Evolutionary conservation across 139 green algal genomes (phyloP).

Genomic region (Coelastrella sp.): DNA sequence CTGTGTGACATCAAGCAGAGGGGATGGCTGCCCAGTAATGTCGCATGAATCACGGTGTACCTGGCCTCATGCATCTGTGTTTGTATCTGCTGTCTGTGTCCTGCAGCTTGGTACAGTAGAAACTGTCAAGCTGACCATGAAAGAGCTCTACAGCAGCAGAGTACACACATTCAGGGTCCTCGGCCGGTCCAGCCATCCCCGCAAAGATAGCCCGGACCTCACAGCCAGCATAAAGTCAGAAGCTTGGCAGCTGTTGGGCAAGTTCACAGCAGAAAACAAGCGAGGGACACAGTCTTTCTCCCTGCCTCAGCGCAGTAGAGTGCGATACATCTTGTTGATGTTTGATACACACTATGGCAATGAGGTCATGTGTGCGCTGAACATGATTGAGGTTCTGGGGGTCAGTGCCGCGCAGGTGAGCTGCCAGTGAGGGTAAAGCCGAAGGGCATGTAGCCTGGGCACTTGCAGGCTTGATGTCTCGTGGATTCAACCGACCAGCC

Average conservation of each 20-base stretch:
- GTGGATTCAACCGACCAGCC: too few species aligned
- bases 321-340: constrained; percentile 84
- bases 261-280: constrained; percentile 80
- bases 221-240: constrained; percentile 57
- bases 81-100: neutral
- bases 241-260: constrained; percentile 81
- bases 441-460: too few species aligned
- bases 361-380: constrained; percentile 92
- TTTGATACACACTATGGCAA: constrained; percentile 83
- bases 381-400: constrained; percentile 79
- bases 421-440: too few species aligned
- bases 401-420: constrained; percentile 77
- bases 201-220: constrained; percentile 61
- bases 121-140: constrained; percentile 75
- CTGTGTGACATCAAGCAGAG: too few species aligned
- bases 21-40: too few species aligned
- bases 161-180: constrained; percentile 75
- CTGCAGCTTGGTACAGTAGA: constrained; percentile 70
- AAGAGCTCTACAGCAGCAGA: constrained; percentile 88
- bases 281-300: constrained; percentile 84
- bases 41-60: too few species aligned
- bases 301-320: constrained; percentile 49
- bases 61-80: too few species aligned
- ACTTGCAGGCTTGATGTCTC: too few species aligned
- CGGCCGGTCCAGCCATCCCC: constrained; percentile 68